These are phyloP conservation scores for Fagus crenata DNA, from an alignment of 306 rosid species.

Conservation along the genomic window DNA sequence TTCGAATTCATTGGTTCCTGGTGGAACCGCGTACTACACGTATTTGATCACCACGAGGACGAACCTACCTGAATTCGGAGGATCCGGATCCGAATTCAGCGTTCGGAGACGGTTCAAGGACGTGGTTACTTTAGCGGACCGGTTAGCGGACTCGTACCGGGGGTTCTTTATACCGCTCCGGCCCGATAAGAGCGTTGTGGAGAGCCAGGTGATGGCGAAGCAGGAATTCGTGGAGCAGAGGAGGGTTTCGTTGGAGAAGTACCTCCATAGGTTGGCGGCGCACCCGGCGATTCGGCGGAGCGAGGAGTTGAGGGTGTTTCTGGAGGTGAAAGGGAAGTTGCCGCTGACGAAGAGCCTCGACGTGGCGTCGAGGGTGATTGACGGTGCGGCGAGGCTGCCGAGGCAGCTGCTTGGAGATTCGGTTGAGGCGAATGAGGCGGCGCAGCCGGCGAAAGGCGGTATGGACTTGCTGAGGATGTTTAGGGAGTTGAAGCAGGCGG, in stretches of 20 bases:
- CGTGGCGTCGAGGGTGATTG: slow-evolving; percentile 84
- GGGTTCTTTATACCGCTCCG: slow-evolving; percentile 80
- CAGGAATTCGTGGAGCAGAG: slow-evolving; percentile 96
- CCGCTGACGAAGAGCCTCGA: slow-evolving; percentile 59
- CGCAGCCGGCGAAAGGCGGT: slow-evolving; percentile 85
- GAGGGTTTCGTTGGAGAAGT: slow-evolving; percentile 80
- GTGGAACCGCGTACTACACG: slow-evolving; percentile 58
- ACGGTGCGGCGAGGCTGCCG: slow-evolving; percentile 83
- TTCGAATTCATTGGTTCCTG: slow-evolving; percentile 74
- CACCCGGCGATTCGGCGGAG: slow-evolving; percentile 88
- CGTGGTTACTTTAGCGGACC: slow-evolving; percentile 78
- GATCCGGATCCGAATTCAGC: slow-evolving; percentile 47
- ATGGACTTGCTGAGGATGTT: slow-evolving; percentile 86
- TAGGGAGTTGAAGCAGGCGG: slow-evolving; percentile 80
- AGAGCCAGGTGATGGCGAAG: slow-evolving; percentile 94
- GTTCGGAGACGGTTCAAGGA: slow-evolving; percentile 83
- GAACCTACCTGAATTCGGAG: slow-evolving; percentile 62
- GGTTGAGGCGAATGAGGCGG: slow-evolving; percentile 50
- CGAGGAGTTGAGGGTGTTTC: slow-evolving; percentile 71
- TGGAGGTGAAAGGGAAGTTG: slow-evolving; percentile 72
- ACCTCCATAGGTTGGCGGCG: slow-evolving; percentile 60
- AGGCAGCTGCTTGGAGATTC: slow-evolving; percentile 67
- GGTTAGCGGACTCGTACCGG: slow-evolving; percentile 75
- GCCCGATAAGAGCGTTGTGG: slow-evolving; percentile 92
- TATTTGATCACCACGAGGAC: slow-evolving; percentile 78